Percentiles rank a stretch among this genome's conserved stretches.
These are phyloP conservation scores for Microbotryum silenes-acaulis DNA, from an alignment of 1,284 basidiomycete genomes.

Conservation along the genomic window DNA sequence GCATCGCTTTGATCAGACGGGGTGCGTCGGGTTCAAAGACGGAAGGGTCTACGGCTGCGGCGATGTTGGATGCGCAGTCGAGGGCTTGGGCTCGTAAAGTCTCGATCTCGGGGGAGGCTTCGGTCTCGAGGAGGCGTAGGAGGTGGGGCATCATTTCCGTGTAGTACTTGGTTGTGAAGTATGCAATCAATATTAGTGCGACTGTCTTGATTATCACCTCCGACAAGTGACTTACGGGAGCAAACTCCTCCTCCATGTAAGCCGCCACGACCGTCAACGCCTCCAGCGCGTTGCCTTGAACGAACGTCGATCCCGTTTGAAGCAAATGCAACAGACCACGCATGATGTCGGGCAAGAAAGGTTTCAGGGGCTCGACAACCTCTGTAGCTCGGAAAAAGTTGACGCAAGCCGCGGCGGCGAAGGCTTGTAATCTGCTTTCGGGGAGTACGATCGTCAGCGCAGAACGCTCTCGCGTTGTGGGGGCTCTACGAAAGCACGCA, in stretches of 20 bases:
- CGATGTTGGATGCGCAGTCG: slow-evolving; percentile 11
- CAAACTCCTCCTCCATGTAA: slow-evolving; percentile 3
- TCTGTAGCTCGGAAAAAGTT: slow-evolving; percentile 13
- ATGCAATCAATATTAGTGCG: background rate
- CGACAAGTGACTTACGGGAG: background rate
- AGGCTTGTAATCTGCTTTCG: slow-evolving; percentile 3
- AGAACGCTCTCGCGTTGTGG: background rate
- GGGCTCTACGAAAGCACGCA: background rate
- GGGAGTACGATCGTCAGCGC: background rate
- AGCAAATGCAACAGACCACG: slow-evolving; percentile 3
- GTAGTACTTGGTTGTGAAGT: slow-evolving; percentile 4
- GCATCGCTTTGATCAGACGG: slow-evolving; percentile 4
- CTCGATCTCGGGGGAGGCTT: background rate
- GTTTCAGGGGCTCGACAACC: background rate
- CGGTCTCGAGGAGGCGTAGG: slow-evolving; percentile 7
- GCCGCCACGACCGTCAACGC: slow-evolving; percentile 7
- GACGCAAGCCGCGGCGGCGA: slow-evolving; percentile 9
- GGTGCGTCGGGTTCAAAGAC: slow-evolving; percentile 4
- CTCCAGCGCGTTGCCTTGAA: slow-evolving; percentile 12
- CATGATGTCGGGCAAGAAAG: slow-evolving; percentile 3
- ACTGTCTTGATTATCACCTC: background rate
- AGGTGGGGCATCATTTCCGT: slow-evolving; percentile 8
- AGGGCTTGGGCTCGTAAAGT: slow-evolving; percentile 8
- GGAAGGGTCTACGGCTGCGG: slow-evolving; percentile 7
- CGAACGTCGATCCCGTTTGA: slow-evolving; percentile 4